Evolutionary conservation across 208 protist genomes (phyloP).

Genomic region (Angomonas deanei): DNA sequence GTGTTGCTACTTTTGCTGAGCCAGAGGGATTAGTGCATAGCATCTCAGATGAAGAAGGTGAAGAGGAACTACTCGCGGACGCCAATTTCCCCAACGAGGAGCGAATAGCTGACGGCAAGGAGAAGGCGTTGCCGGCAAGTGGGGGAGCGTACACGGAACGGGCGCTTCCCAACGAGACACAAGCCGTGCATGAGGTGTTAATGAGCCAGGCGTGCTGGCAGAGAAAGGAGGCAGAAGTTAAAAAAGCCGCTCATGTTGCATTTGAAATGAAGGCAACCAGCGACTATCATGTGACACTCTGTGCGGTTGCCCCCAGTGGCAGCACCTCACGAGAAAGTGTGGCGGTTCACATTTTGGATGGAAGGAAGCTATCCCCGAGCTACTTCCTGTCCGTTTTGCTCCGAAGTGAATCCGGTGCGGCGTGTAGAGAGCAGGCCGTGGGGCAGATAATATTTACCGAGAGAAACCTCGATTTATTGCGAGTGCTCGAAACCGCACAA

Average conservation of each 20-base stretch:
- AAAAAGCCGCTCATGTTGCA: too few relatives aligned
- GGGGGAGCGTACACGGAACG: too few relatives aligned
- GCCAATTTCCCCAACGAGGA: too few relatives aligned
- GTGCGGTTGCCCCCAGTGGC: neutral
- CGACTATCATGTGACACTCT: neutral
- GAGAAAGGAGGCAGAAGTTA: too few relatives aligned
- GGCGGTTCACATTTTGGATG: neutral
- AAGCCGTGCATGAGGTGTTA: too few relatives aligned
- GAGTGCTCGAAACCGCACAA: constrained; percentile 67
- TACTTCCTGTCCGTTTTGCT: neutral
- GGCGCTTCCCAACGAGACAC: too few relatives aligned
- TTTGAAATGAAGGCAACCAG: neutral
- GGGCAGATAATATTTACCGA: constrained; percentile 40
- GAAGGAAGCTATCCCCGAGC: constrained; percentile 13
- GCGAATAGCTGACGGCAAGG: too few relatives aligned
- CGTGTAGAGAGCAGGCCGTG: neutral
- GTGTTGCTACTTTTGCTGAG: constrained; percentile 5
- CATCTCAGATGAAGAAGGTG: neutral
- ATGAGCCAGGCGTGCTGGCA: too few relatives aligned
- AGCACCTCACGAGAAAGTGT: neutral
- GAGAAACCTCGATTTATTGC: constrained; percentile 40
- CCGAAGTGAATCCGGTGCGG: neutral
- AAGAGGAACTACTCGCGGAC: too few relatives aligned
- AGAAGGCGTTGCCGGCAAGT: too few relatives aligned
- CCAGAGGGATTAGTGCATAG: constrained; percentile 22